A percentile compares a stretch with the other conserved stretches of the same genome.
These are phyloP conservation scores for Trifolium fragiferum DNA, from an alignment of 306 rosid species.

Conservation along the genomic window DNA sequence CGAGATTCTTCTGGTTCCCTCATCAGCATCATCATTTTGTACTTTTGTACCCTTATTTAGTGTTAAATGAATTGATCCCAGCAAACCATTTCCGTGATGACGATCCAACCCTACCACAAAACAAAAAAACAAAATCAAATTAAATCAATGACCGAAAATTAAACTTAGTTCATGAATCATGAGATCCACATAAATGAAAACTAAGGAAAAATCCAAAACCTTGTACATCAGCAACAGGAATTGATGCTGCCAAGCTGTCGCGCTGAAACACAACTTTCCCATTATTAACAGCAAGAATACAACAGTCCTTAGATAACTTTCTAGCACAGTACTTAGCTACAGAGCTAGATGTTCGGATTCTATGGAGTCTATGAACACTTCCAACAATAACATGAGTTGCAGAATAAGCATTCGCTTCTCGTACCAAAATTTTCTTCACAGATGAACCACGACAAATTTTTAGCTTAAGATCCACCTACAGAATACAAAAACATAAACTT, in stretches of 20 bases:
- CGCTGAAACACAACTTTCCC: conserved; percentile 80
- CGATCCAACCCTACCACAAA: conserved; percentile 56
- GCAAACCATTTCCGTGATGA: conserved; percentile 50
- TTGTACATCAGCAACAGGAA: conserved; percentile 41
- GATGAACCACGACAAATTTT: conserved; percentile 87
- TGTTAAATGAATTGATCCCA: conserved; percentile 56
- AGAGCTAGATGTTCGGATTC: conserved; percentile 69
- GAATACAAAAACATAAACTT: not conserved
- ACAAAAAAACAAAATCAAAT: conserved; percentile 24
- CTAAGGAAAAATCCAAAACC: conserved; percentile 50
- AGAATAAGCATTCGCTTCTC: conserved; percentile 75
- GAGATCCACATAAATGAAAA: conserved; percentile 22
- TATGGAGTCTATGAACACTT: conserved; percentile 63
- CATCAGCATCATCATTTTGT: conserved; percentile 46
- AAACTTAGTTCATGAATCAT: not conserved
- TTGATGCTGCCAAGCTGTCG: conserved; percentile 50
- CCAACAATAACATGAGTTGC: conserved; percentile 81
- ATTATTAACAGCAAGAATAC: conserved; percentile 77
- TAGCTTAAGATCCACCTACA: conserved; percentile 91
- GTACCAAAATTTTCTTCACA: conserved; percentile 66
- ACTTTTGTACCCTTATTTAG: conserved; percentile 52
- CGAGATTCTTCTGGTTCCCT: conserved; percentile 37
- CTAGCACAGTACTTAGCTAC: conserved; percentile 93
- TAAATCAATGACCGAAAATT: conserved; percentile 34
- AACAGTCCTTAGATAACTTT: conserved; percentile 66